Percentiles rank a stretch among this genome's conserved stretches.
phyloP scores from a whole-genome alignment of 768 basidiomycete genomes.

The Hirschioporus abietinus region DNA sequence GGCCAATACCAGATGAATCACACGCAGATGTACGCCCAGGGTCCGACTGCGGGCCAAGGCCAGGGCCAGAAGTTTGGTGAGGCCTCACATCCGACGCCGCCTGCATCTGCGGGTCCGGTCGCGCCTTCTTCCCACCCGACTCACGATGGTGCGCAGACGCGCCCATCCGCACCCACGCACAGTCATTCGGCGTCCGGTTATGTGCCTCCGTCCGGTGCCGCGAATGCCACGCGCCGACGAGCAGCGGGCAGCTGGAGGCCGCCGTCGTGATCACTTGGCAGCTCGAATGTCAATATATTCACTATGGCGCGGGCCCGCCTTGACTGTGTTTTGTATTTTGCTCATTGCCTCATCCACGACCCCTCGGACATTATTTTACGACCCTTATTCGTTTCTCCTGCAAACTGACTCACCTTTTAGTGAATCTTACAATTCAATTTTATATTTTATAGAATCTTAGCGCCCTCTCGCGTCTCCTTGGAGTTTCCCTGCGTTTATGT shows the following conservation, averaged over 20 bases:
- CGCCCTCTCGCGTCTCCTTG: neutral
- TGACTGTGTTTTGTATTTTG: neutral
- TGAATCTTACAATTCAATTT: neutral
- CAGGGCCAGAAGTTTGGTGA: neutral
- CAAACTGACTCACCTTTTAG: neutral
- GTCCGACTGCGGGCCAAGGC: neutral
- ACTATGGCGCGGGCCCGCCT: neutral
- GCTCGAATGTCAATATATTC: neutral
- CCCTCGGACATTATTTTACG: neutral
- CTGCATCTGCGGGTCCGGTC: neutral
- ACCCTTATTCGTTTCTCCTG: neutral
- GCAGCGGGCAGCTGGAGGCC: neutral
- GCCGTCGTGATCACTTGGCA: neutral
- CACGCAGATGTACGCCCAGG: neutral
- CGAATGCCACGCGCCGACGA: neutral
- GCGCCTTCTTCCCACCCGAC: neutral
- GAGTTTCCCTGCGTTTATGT: neutral
- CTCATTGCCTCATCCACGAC: neutral
- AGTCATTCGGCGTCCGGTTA: neutral
- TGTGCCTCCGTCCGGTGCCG: conserved; percentile 1
- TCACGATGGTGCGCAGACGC: neutral
- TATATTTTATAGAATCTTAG: neutral
- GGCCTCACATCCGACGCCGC: neutral
- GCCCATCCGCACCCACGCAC: neutral
- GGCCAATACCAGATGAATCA: neutral